Evolutionary conservation across 108 stramenopile genomes (phyloP).

Genomic region (Bacterosira constricta): DNA sequence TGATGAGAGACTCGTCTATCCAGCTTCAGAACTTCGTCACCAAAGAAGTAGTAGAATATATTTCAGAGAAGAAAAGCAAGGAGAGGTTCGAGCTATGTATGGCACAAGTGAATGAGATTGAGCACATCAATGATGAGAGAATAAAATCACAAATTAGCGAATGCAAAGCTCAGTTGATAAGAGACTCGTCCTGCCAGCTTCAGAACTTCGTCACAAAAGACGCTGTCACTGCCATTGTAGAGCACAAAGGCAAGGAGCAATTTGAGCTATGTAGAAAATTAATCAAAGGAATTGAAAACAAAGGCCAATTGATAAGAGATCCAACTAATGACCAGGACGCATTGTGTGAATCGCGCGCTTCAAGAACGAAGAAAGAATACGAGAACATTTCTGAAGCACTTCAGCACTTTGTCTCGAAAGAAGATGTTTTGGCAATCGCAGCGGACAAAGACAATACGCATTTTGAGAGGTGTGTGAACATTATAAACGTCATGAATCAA

Average conservation of each 20-base stretch:
- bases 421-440: too few relatives aligned
- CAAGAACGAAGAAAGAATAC: too few relatives aligned
- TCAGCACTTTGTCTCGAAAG: too few relatives aligned
- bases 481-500: too few relatives aligned
- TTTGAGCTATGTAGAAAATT: background rate
- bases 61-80: background rate
- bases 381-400: too few relatives aligned
- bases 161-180: background rate
- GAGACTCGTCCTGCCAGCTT: background rate
- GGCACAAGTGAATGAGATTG: too few relatives aligned
- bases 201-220: background rate
- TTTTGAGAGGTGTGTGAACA: too few relatives aligned
- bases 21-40: background rate
- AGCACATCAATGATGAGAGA: background rate
- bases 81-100: background rate
- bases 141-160: background rate
- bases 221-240: background rate
- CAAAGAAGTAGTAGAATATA: background rate
- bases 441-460: too few relatives aligned
- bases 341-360: too few relatives aligned
- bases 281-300: too few relatives aligned
- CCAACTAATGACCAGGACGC: too few relatives aligned
- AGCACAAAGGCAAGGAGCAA: background rate
- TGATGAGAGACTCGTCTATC: background rate
- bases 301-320: too few relatives aligned